Conservation (phyloP, 2,329 filamentous ascomycete species). For the Colletotrichum viniferum region DNA sequence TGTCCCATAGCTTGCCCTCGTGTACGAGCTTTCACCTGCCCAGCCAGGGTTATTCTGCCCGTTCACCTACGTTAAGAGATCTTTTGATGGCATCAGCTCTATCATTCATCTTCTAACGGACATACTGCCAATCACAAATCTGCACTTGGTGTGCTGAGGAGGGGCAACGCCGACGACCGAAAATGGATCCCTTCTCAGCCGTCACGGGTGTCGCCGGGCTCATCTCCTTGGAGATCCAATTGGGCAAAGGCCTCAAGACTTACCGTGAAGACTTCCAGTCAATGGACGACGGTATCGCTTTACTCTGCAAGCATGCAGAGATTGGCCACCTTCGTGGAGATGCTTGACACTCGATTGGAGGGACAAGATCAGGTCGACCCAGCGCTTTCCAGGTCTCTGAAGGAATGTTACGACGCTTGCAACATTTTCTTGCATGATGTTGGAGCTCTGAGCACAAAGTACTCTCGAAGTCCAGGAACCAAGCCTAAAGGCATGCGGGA, state of each 20-base stretch:
- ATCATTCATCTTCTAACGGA: no score
- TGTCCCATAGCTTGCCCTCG: no score
- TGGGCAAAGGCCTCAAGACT: neutral
- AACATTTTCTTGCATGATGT: neutral
- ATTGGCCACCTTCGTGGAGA: neutral
- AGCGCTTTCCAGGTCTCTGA: neutral
- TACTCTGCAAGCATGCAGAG: neutral
- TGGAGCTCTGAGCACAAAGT: neutral
- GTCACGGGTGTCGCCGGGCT: no score
- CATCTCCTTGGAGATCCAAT: no score
- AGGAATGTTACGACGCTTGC: neutral
- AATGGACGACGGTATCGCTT: neutral
- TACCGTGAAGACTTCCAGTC: neutral
- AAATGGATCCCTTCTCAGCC: no score
- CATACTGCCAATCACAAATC: no score
- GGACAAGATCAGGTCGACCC: neutral
- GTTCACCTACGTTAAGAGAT: no score
- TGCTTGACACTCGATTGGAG: accelerated
- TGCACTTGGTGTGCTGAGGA: no score
- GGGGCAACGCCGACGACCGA: no score
- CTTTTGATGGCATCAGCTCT: no score
- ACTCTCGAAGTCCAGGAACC: neutral
- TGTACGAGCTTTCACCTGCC: no score
- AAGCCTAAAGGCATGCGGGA: neutral
- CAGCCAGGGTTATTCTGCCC: no score